Evolutionary conservation across 2,329 filamentous ascomycete species (phyloP).

Genomic region (Trichoderma breve): DNA sequence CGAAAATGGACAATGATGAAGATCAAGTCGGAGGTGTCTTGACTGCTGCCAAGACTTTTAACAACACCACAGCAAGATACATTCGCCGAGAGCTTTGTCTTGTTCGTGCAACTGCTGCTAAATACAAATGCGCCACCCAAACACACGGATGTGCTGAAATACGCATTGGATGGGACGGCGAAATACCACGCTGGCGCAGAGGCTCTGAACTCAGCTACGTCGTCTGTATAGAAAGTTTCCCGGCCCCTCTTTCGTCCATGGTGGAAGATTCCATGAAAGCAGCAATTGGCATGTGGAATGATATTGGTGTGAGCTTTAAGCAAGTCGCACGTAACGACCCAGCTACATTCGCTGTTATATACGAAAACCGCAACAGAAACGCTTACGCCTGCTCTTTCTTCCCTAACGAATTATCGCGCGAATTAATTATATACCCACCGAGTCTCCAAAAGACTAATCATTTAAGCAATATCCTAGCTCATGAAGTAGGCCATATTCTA

Average conservation of each 20-base stretch:
- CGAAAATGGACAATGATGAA: not conserved
- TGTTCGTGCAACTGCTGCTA: not conserved
- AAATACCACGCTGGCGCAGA: not conserved
- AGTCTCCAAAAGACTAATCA: not conserved
- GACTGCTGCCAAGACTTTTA: accelerated
- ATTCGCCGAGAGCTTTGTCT: accelerated
- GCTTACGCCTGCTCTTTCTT: not conserved
- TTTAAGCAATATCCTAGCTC: not conserved
- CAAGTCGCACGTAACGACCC: not conserved
- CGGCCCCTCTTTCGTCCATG: accelerated
- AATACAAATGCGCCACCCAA: not conserved
- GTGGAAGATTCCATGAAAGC: not conserved
- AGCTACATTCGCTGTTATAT: not conserved
- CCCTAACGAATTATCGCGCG: not conserved
- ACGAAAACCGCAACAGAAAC: not conserved
- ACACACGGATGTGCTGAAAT: not conserved
- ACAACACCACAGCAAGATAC: accelerated
- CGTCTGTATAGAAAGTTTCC: not conserved
- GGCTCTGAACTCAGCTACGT: not conserved
- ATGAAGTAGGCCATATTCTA: not conserved
- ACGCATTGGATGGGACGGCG: not conserved
- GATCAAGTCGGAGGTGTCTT: not conserved
- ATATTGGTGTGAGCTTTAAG: not conserved
- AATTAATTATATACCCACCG: not conserved
- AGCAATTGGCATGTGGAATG: not conserved